Percentiles rank a stretch among this genome's conserved stretches.
Conservation (phyloP, 768 basidiomycete species). For the Lyophyllum decastes region DNA sequence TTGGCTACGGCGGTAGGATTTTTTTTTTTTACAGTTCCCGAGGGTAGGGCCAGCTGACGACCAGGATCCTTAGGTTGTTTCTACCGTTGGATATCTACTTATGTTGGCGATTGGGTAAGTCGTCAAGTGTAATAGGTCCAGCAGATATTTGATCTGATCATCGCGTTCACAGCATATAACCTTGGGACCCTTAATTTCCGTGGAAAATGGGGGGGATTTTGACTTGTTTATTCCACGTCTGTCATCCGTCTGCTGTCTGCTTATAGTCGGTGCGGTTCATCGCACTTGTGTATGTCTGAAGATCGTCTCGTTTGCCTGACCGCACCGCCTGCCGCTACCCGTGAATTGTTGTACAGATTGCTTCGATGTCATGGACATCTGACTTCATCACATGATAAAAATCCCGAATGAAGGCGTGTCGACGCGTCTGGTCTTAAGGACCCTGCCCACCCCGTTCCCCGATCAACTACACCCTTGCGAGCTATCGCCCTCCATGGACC, state of each 20-base stretch:
- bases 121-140: not conserved
- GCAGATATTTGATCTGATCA: not conserved
- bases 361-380: conserved; percentile 12
- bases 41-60: conserved; percentile 8
- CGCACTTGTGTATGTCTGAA: not conserved
- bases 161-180: conserved; percentile 5
- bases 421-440: conserved; percentile 9
- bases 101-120: conserved; percentile 75
- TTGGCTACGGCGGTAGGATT: conserved; percentile 77
- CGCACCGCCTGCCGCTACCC: not conserved
- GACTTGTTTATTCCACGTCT: not conserved
- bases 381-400: conserved; percentile 14
- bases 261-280: not conserved
- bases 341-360: not conserved
- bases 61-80: conserved; percentile 59
- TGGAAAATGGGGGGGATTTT: not conserved
- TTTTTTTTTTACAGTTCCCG: conserved; percentile 1
- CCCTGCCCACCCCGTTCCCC: conserved; percentile 7
- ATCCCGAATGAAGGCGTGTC: conserved; percentile 16
- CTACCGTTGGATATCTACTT: conserved; percentile 81
- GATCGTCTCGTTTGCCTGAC: not conserved
- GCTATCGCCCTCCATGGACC: not conserved
- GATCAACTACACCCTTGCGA: conserved; percentile 6
- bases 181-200: not conserved
- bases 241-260: not conserved